These are phyloP conservation scores for Blastobotrys niveus DNA, from an alignment of 1,139 yeast species.

Conservation along the genomic window DNA sequence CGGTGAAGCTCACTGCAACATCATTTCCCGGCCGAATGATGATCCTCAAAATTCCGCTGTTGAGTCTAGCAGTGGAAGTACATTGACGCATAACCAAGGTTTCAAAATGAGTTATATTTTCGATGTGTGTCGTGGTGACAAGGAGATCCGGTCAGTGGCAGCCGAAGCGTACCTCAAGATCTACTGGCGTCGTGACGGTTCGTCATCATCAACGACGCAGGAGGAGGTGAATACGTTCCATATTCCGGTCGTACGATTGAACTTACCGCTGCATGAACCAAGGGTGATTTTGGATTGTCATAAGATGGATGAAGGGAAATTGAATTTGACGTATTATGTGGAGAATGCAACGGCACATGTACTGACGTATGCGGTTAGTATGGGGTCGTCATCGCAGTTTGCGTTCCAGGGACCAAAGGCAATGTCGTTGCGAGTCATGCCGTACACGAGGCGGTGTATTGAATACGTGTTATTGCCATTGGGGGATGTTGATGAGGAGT, in stretches of 20 bases:
- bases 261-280: conserved; percentile 64
- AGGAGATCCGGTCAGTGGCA: conserved; percentile 29
- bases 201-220: too few relatives aligned
- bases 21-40: conserved; percentile 17
- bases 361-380: conserved; percentile 53
- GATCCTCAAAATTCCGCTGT: not conserved
- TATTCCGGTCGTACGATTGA: conserved; percentile 34
- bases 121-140: conserved; percentile 25
- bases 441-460: conserved; percentile 50
- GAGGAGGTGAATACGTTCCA: conserved; percentile 23
- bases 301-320: conserved; percentile 16
- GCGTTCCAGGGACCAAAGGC: conserved; percentile 38
- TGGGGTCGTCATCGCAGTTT: conserved; percentile 38
- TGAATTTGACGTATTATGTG: conserved; percentile 45
- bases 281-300: conserved; percentile 45
- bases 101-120: conserved; percentile 24
- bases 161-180: conserved; percentile 31
- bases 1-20: conserved; percentile 21
- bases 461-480: conserved; percentile 36
- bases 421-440: conserved; percentile 49
- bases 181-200: conserved; percentile 29
- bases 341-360: conserved; percentile 73
- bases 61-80: too few relatives aligned
- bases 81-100: conserved; percentile 30
- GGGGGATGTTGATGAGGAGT: conserved; percentile 19